These are phyloP conservation scores for Eragrostis nindensis DNA, from an alignment of 176 grass and related monocot genomes.

Conservation along the genomic window DNA sequence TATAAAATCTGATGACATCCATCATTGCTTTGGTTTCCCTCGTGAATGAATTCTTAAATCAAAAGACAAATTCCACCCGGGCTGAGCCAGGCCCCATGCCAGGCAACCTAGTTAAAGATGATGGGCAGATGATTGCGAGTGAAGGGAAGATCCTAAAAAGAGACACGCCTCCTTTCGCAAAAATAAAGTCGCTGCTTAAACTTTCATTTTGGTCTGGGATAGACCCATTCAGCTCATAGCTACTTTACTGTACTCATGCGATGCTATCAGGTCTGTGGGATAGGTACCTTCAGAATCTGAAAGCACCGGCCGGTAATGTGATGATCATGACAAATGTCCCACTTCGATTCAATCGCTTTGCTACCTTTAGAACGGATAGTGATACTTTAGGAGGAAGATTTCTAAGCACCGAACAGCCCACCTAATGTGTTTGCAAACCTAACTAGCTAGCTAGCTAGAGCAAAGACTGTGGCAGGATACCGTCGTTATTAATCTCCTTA, in stretches of 20 bases:
- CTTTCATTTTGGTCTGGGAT: slow-evolving; percentile 24
- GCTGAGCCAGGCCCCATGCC: not conserved
- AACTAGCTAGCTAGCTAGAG: no score
- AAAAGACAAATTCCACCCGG: not conserved
- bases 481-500: no score
- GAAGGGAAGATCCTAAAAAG: slow-evolving; percentile 38
- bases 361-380: slow-evolving; percentile 3
- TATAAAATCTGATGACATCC: no score
- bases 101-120: slow-evolving; percentile 35
- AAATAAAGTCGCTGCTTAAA: slow-evolving; percentile 31
- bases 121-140: slow-evolving; percentile 30
- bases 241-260: slow-evolving; percentile 30
- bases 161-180: slow-evolving; percentile 31
- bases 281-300: not conserved
- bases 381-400: not conserved
- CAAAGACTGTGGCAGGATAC: no score
- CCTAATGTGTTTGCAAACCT: no score
- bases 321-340: not conserved
- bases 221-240: not conserved
- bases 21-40: not conserved
- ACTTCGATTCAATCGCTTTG: not conserved
- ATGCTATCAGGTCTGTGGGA: slow-evolving; percentile 34
- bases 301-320: not conserved
- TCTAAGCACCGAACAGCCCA: not conserved
- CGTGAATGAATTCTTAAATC: slow-evolving; percentile 1